Evolutionary conservation across 2,329 filamentous ascomycete species (phyloP).

Genomic region (Aureobasidium sp.): DNA sequence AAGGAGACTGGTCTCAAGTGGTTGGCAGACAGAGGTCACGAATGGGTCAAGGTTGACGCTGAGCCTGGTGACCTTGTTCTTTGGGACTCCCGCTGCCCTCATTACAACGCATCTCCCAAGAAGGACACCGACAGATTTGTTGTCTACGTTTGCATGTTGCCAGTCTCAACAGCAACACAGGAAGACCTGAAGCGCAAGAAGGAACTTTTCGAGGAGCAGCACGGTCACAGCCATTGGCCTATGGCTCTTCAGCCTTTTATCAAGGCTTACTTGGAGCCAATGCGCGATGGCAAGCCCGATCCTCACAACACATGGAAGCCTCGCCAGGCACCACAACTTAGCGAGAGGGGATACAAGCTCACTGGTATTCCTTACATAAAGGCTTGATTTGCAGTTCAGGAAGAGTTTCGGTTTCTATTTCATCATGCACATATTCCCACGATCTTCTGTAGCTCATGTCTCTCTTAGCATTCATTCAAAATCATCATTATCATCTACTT

Average conservation of each 20-base stretch:
- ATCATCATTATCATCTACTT: neutral
- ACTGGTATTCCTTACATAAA: conserved; percentile 35
- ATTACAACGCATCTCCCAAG: conserved; percentile 25
- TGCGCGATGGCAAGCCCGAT: conserved; percentile 22
- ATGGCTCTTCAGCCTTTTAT: conserved; percentile 14
- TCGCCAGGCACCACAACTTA: conserved; percentile 30
- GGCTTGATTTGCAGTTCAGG: neutral
- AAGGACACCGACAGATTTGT: conserved; percentile 22
- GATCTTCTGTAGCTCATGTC: neutral
- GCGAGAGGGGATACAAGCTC: conserved; percentile 35
- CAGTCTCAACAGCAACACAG: conserved; percentile 9
- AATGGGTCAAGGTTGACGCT: conserved; percentile 17
- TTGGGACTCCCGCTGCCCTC: conserved; percentile 20
- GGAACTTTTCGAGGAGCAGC: conserved; percentile 5
- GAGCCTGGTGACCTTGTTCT: conserved; percentile 18
- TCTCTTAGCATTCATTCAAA: neutral
- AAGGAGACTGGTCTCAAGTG: conserved; percentile 22
- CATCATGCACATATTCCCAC: conserved; percentile 1
- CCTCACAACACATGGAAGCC: conserved; percentile 30
- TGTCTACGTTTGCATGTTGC: conserved; percentile 23
- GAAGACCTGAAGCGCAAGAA: conserved; percentile 14
- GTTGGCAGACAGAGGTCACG: conserved; percentile 17
- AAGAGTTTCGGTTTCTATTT: neutral
- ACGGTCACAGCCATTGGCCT: conserved; percentile 14
- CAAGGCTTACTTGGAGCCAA: conserved; percentile 10